Evolutionary conservation across 768 basidiomycete genomes (phyloP).

Genomic region (Lactifluus pinguis): DNA sequence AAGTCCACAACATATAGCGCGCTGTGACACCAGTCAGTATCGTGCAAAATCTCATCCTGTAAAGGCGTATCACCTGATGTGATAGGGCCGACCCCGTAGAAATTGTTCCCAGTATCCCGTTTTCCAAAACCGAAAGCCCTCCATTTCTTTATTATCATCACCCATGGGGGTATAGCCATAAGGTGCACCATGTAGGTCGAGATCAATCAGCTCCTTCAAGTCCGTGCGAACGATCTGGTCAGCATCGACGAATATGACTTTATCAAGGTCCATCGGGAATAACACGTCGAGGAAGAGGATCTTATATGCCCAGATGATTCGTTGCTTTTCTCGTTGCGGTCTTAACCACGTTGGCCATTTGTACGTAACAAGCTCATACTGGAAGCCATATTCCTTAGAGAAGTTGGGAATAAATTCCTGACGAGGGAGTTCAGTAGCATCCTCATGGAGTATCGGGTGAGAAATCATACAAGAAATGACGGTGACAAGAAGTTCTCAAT

Average conservation of each 20-base stretch:
- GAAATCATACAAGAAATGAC: slow-evolving; percentile 68
- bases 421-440: background rate
- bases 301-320: slow-evolving; percentile 99
- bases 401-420: slow-evolving; percentile 94
- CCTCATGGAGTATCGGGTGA: background rate
- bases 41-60: background rate
- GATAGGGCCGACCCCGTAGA: slow-evolving; percentile 76
- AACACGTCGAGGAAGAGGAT: slow-evolving; percentile 98
- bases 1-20: slow-evolving; percentile 95
- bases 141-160: slow-evolving; percentile 88
- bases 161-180: slow-evolving; percentile 99
- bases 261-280: slow-evolving; percentile 98
- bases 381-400: slow-evolving; percentile 84
- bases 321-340: slow-evolving; percentile 95
- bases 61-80: slow-evolving; percentile 64
- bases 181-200: slow-evolving; percentile 87
- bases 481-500: slow-evolving; percentile 99
- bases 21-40: slow-evolving; percentile 31
- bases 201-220: slow-evolving; percentile 85
- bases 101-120: slow-evolving; percentile 92
- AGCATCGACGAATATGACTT: slow-evolving; percentile 98
- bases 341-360: slow-evolving; percentile 99
- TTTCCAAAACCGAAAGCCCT: slow-evolving; percentile 99
- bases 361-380: slow-evolving; percentile 97
- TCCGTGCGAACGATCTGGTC: slow-evolving; percentile 98